Percentiles rank a stretch among this genome's conserved stretches.
Conservation (phyloP, 805 yeast genomes). For the Wickerhamiella allomyrinae region DNA sequence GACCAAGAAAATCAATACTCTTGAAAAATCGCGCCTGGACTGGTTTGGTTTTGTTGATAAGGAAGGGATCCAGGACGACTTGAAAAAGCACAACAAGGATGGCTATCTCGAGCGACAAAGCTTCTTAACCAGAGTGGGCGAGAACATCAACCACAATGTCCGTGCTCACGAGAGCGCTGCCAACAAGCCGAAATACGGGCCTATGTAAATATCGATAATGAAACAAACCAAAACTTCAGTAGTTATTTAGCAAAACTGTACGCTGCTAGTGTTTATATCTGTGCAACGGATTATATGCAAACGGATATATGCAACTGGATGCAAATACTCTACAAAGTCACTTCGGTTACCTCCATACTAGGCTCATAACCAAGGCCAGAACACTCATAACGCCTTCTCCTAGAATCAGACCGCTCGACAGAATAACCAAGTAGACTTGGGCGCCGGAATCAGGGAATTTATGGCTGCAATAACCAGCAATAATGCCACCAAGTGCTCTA, state of each 20-base stretch:
- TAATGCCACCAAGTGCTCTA: slow-evolving; percentile 75
- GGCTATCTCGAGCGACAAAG: slow-evolving; percentile 89
- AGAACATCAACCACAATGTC: slow-evolving; percentile 36
- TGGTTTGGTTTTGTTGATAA: slow-evolving; percentile 92
- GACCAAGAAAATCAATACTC: slow-evolving; percentile 70
- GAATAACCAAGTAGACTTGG: slow-evolving; percentile 65
- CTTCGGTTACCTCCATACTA: neutral
- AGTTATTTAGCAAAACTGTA: no score
- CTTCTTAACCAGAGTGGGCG: slow-evolving; percentile 64
- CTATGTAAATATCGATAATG: no score
- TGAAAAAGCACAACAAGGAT: slow-evolving; percentile 65
- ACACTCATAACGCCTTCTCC: slow-evolving; percentile 91
- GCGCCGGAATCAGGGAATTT: slow-evolving; percentile 26
- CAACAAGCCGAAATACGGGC: neutral
- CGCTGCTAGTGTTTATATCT: no score
- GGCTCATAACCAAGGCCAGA: slow-evolving; percentile 43
- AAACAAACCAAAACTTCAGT: no score
- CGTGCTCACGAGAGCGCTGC: slow-evolving; percentile 10
- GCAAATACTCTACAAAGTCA: no score
- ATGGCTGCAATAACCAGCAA: slow-evolving; percentile 37
- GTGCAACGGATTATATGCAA: no score
- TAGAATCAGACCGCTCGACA: slow-evolving; percentile 79
- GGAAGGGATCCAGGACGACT: slow-evolving; percentile 70
- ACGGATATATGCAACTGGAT: no score
- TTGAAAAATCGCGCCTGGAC: slow-evolving; percentile 85